These are phyloP conservation scores for Chrysosporium queenslandicum DNA, from an alignment of 2,329 filamentous ascomycete genomes.

Conservation along the genomic window DNA sequence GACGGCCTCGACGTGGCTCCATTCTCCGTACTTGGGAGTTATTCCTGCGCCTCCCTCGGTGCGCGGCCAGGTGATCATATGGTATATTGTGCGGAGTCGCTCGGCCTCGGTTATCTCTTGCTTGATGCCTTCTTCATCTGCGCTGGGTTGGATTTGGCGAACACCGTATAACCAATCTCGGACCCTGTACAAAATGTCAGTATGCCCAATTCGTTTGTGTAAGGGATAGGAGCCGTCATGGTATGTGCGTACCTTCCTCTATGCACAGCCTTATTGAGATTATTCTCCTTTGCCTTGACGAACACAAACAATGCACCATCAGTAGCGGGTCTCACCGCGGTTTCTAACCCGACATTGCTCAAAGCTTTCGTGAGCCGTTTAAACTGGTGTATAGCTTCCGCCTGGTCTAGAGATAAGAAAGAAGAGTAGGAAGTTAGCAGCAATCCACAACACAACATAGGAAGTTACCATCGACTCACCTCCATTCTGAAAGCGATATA, in stretches of 20 bases:
- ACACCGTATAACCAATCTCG: constrained; percentile 93
- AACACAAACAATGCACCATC: constrained; percentile 70
- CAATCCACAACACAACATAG: not conserved
- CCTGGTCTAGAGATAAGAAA: constrained; percentile 44
- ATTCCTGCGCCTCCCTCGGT: constrained; percentile 72
- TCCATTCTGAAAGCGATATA: constrained; percentile 60
- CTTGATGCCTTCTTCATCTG: constrained; percentile 59
- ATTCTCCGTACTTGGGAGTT: constrained; percentile 56
- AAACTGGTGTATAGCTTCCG: constrained; percentile 63
- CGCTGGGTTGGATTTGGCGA: constrained; percentile 63
- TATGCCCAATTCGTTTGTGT: not conserved
- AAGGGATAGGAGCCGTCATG: not conserved
- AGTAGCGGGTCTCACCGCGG: constrained; percentile 75
- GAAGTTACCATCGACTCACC: constrained; percentile 40
- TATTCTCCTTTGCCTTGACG: constrained; percentile 64
- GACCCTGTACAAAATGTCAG: constrained; percentile 45
- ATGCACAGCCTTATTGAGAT: constrained; percentile 72
- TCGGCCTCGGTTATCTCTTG: constrained; percentile 83
- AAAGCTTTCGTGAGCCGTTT: constrained; percentile 67
- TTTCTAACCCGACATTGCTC: constrained; percentile 67
- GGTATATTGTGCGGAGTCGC: constrained; percentile 74
- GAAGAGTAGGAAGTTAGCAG: constrained; percentile 14
- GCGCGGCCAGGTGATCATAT: constrained; percentile 64
- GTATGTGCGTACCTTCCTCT: constrained; percentile 54
- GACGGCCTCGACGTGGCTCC: constrained; percentile 61